These are phyloP conservation scores for Clitopilus passeckerianus DNA, from an alignment of 768 basidiomycete species.

Conservation along the genomic window DNA sequence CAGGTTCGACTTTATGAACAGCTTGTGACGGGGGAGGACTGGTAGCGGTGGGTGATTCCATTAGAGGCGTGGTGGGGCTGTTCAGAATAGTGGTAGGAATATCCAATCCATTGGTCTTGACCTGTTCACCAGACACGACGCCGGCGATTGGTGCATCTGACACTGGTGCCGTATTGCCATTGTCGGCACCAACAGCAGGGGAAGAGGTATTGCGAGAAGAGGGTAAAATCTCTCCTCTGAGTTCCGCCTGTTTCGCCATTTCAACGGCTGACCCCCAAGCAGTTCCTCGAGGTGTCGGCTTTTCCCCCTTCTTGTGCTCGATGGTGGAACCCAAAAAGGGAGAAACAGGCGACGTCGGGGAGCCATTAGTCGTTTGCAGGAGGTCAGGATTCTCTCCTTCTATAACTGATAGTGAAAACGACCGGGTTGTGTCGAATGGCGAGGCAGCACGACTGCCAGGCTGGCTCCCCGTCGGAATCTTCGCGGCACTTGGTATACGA, in stretches of 20 bases:
- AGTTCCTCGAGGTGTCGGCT: slow-evolving; percentile 20
- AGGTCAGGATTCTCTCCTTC: slow-evolving; percentile 8
- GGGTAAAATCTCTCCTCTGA: slow-evolving; percentile 15
- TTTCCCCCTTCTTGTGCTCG: slow-evolving; percentile 13
- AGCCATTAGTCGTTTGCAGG: slow-evolving; percentile 21
- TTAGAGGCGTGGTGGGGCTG: neutral
- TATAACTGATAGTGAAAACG: slow-evolving; percentile 22
- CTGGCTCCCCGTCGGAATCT: slow-evolving; percentile 23
- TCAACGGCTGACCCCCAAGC: slow-evolving; percentile 37
- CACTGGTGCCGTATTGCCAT: neutral
- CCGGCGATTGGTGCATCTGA: slow-evolving; percentile 8
- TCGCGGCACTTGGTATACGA: slow-evolving; percentile 45
- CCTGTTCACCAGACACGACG: slow-evolving; percentile 11
- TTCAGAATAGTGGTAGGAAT: neutral
- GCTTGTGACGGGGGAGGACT: neutral
- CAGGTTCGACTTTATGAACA: neutral
- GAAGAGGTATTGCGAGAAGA: slow-evolving; percentile 12
- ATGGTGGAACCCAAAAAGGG: slow-evolving; percentile 17
- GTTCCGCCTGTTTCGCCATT: slow-evolving; percentile 32
- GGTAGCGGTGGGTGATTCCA: neutral
- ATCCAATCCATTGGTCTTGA: neutral
- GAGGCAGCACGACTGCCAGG: slow-evolving; percentile 20
- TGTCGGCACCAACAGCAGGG: neutral
- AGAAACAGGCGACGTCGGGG: slow-evolving; percentile 24
- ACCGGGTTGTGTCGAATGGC: slow-evolving; percentile 16